Conservation (phyloP, 2,329 filamentous ascomycete species). For the Alternaria longipes region DNA sequence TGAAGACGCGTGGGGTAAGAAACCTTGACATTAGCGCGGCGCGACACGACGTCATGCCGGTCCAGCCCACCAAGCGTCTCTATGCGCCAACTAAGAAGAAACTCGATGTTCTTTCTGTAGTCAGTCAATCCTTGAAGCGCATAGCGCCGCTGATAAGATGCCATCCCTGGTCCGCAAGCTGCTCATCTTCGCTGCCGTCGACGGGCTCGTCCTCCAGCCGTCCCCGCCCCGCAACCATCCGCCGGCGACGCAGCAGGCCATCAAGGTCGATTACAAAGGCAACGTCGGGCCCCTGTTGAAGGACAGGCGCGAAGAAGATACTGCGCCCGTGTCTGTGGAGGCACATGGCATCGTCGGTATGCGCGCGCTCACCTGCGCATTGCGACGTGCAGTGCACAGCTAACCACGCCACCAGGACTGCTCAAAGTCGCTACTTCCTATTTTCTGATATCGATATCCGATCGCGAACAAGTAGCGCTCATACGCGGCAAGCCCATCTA, state of each 20-base stretch:
- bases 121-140: constrained; percentile 11
- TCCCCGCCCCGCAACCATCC: constrained; percentile 66
- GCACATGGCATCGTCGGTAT: constrained; percentile 66
- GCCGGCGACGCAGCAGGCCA: constrained; percentile 62
- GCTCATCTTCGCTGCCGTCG: constrained; percentile 79
- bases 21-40: constrained; percentile 1
- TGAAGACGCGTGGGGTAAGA: constrained; percentile 13
- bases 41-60: constrained; percentile 12
- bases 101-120: constrained; percentile 7
- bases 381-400: not conserved
- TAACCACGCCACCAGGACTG: constrained; percentile 68
- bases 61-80: constrained; percentile 4
- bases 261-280: constrained; percentile 76
- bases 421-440: constrained; percentile 81
- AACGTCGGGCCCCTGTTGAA: constrained; percentile 61
- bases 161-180: constrained; percentile 81
- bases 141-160: constrained; percentile 60
- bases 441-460: constrained; percentile 87
- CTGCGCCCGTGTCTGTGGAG: constrained; percentile 55
- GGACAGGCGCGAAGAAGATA: constrained; percentile 51
- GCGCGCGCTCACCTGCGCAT: constrained; percentile 1
- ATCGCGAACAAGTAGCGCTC: constrained; percentile 87
- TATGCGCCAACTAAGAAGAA: constrained; percentile 1
- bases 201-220: constrained; percentile 84
- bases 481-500: constrained; percentile 85